Conservation (phyloP, 2,329 filamentous ascomycete species). For the Monosporascus sp. region DNA sequence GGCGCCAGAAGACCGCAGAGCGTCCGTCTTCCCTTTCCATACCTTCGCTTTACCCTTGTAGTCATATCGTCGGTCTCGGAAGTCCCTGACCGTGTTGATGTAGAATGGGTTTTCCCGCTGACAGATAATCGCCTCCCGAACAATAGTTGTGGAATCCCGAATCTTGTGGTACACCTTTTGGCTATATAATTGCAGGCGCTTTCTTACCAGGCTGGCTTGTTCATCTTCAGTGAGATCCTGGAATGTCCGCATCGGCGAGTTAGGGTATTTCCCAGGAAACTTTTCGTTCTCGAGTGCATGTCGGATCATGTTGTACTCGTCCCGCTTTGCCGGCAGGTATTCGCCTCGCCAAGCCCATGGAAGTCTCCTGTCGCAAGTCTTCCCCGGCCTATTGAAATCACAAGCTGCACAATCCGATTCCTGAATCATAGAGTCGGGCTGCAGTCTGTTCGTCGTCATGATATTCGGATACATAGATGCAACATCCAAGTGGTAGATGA, state of each 20-base stretch:
- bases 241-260: conserved; percentile 66
- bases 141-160: conserved; percentile 86
- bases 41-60: conserved; percentile 98
- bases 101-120: conserved; percentile 98
- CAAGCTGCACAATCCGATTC: conserved; percentile 96
- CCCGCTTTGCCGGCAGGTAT: conserved; percentile 89
- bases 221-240: conserved; percentile 78
- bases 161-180: conserved; percentile 99
- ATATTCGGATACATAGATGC: conserved; percentile 99
- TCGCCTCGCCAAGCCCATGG: conserved; percentile 99
- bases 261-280: conserved; percentile 76
- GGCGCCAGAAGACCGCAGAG: conserved; percentile 78
- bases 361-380: conserved; percentile 89
- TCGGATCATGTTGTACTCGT: conserved; percentile 99
- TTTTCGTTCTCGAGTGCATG: conserved; percentile 86
- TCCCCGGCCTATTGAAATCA: conserved; percentile 95
- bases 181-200: conserved; percentile 84
- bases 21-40: conserved; percentile 95
- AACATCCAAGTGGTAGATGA: conserved; percentile 97
- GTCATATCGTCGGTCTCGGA: conserved; percentile 94
- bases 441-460: conserved; percentile 97
- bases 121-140: conserved; percentile 95
- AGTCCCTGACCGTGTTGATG: conserved; percentile 91
- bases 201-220: conserved; percentile 73
- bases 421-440: conserved; percentile 98